These are phyloP conservation scores for Avena atlantica DNA, from an alignment of 176 grass and related monocot genomes.

Conservation along the genomic window DNA sequence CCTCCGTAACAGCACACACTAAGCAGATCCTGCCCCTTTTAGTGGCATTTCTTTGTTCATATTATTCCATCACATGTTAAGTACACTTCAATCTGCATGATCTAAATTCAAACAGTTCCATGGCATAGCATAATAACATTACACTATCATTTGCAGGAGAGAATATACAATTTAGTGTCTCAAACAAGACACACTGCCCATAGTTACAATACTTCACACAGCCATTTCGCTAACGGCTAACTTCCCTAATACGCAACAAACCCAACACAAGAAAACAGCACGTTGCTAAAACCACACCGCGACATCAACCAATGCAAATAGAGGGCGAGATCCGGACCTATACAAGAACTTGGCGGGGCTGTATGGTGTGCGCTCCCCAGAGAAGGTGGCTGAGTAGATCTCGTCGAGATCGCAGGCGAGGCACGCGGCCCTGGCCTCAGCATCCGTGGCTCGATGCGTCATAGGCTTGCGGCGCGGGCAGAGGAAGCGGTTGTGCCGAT, in stretches of 20 bases:
- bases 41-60: slow-evolving; percentile 3
- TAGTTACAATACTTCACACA: slow-evolving; percentile 40
- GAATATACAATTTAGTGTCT: slow-evolving; percentile 11
- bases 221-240: slow-evolving; percentile 9
- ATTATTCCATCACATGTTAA: slow-evolving; percentile 27
- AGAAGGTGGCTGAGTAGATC: slow-evolving; percentile 91
- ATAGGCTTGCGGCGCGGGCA: slow-evolving; percentile 71
- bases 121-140: neutral
- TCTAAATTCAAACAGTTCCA: slow-evolving; percentile 21
- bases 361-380: slow-evolving; percentile 77
- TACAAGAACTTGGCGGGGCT: slow-evolving; percentile 92
- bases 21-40: neutral
- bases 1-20: neutral
- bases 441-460: slow-evolving; percentile 43
- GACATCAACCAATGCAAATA: slow-evolving; percentile 36
- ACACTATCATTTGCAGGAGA: slow-evolving; percentile 4
- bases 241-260: slow-evolving; percentile 38
- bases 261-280: slow-evolving; percentile 16
- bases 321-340: slow-evolving; percentile 64
- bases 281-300: neutral
- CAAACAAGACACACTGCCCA: slow-evolving; percentile 8
- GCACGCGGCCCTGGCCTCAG: slow-evolving; percentile 52
- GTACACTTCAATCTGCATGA: slow-evolving; percentile 26
- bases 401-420: slow-evolving; percentile 88
- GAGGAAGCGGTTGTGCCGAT: slow-evolving; percentile 83